Base-by-base conservation (phyloP, 352 stramenopile species). In the Pythium aristosporum region DNA sequence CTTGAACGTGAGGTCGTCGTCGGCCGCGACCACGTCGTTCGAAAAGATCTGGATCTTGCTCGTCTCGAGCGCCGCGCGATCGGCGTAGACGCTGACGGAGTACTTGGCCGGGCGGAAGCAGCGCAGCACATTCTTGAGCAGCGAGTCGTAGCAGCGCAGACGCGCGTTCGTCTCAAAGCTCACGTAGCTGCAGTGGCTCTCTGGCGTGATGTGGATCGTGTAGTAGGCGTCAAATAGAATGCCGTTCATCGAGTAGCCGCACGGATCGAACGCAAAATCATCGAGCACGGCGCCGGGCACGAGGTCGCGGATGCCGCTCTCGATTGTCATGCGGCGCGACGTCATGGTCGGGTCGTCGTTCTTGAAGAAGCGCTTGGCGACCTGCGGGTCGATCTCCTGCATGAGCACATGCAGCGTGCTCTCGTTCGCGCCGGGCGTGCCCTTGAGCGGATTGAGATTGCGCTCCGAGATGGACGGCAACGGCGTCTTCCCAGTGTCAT, bases 201-300 rank as follows among this genome's bases (percentile, higher is more conserved):
- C 97, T 11, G 98, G 98, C 53, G 98, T 99, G 70, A 96, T 92
- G 80, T 99, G 98, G 70, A 99, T 99, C 48, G 98, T 99, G 66
- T 97, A 98, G 84, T 99, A 99, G 9, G 94, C 96, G 57, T 97
- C 91, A 63, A 98, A 98, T 15, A 98, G 74, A 66, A 99, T 98
- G 62, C 96, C 97, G 87, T 99, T 99, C 97, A 99, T 99, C 47
- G 88, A 97, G 80, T 97, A 97, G 21, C 98, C 98, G 78, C 98
- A 99, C 21, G 97, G 97, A 62, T 99, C 96, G 81, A 99, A 99
- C 23, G 98, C 92, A 61, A 96, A 97, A 58, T 97, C 92, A 78
- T 99, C 97, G 68, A 99, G 94, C 46, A 91, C 73, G 7, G 96
- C 94, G 32, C 96, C 96, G 0, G 97, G 97, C 44, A 97, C 94